These are phyloP conservation scores for Boletus bicolor DNA, from an alignment of 768 basidiomycete species.

Conservation along the genomic window DNA sequence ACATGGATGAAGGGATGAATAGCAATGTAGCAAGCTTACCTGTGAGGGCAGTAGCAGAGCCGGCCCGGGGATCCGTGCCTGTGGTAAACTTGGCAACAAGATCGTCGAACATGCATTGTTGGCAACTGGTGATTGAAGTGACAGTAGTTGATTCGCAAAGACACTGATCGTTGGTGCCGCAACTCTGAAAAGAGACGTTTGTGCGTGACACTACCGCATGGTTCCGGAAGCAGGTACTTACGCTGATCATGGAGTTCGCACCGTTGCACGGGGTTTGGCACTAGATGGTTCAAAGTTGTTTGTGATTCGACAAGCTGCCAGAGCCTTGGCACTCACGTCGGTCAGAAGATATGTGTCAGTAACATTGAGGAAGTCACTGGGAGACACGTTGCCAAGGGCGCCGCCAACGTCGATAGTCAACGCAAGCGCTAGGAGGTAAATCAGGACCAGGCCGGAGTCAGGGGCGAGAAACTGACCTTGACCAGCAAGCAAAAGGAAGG, in stretches of 20 bases:
- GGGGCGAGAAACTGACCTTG: conserved; percentile 44
- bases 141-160: conserved; percentile 50
- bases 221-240: conserved; percentile 2
- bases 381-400: conserved; percentile 34
- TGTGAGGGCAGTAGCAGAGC: conserved; percentile 54
- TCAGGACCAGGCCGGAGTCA: not conserved
- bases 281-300: not conserved
- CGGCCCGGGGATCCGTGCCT: conserved; percentile 51
- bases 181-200: conserved; percentile 30
- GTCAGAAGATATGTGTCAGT: conserved; percentile 28
- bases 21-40: conserved; percentile 38
- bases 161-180: conserved; percentile 47
- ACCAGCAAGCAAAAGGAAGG: conserved; percentile 47
- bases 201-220: not conserved
- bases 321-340: conserved; percentile 24
- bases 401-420: conserved; percentile 49
- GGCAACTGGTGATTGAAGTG: conserved; percentile 45
- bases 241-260: conserved; percentile 25
- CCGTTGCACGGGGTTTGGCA: conserved; percentile 28
- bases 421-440: conserved; percentile 34
- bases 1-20: conserved; percentile 2
- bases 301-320: not conserved
- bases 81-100: conserved; percentile 50
- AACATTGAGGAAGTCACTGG: conserved; percentile 45
- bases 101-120: conserved; percentile 64